Evolutionary conservation across 805 yeast species (phyloP).

Genomic region (Peterozyma xylosa): DNA sequence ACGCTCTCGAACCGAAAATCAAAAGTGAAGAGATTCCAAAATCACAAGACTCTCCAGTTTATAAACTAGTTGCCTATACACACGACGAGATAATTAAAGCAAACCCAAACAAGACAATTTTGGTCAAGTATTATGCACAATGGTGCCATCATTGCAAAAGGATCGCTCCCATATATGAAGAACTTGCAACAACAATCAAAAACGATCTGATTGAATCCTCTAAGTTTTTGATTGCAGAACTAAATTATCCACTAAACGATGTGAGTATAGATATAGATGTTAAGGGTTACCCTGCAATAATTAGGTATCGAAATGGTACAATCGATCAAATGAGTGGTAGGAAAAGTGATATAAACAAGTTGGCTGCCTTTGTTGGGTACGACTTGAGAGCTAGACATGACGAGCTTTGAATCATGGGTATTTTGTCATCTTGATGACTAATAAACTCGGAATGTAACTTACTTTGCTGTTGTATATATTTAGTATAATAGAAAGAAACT

Average conservation of each 20-base stretch:
- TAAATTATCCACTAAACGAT: constrained; percentile 89
- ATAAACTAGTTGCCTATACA: constrained; percentile 65
- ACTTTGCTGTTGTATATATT: too few species aligned
- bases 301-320: constrained; percentile 82
- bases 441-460: too few species aligned
- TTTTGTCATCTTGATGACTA: too few species aligned
- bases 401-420: too few species aligned
- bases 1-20: constrained; percentile 51
- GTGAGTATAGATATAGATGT: constrained; percentile 59
- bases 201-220: constrained; percentile 38
- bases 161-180: constrained; percentile 83
- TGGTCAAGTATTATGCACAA: constrained; percentile 92
- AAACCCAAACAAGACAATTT: constrained; percentile 46
- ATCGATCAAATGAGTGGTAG: constrained; percentile 62
- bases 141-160: constrained; percentile 98
- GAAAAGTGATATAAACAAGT: constrained; percentile 63
- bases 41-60: constrained; percentile 74
- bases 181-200: constrained; percentile 65
- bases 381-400: constrained; percentile 22
- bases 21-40: constrained; percentile 73
- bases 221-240: constrained; percentile 70
- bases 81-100: constrained; percentile 57
- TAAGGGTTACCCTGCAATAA: constrained; percentile 87
- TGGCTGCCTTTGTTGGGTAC: constrained; percentile 68
- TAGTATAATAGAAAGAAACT: too few species aligned